These are phyloP conservation scores for Penicillium herquei DNA, from an alignment of 495 filamentous ascomycete genomes.

Conservation along the genomic window DNA sequence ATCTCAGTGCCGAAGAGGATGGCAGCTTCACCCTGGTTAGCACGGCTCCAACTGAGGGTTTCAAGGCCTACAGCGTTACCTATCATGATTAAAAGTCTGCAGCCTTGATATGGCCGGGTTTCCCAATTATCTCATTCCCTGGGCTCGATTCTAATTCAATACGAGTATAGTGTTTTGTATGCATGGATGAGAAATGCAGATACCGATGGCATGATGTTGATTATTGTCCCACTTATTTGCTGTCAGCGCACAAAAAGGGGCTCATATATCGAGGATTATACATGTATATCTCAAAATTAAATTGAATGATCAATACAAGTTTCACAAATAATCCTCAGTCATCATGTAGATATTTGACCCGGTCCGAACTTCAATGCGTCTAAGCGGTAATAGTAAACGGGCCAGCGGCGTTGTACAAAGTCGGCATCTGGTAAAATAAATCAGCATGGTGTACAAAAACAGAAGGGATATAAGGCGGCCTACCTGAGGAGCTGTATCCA, in stretches of 20 bases:
- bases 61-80: conserved; percentile 45
- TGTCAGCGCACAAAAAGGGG: no score
- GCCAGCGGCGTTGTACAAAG: conserved; percentile 32
- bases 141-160: not conserved
- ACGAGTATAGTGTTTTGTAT: no score
- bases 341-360: not conserved
- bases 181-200: no score
- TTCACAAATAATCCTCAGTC: not conserved
- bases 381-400: conserved; percentile 29
- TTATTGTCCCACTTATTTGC: no score
- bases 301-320: no score
- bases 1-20: conserved; percentile 21
- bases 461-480: not conserved
- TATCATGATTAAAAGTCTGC: conserved; percentile 29
- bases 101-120: not conserved
- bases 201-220: no score
- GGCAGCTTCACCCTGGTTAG: conserved; percentile 21
- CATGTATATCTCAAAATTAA: no score
- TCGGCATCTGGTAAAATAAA: conserved; percentile 27
- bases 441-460: conserved; percentile 1
- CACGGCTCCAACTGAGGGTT: conserved; percentile 15
- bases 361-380: not conserved
- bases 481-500: conserved; percentile 37
- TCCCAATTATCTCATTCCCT: not conserved
- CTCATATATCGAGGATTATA: no score